phyloP scores from a whole-genome alignment of 345 rosid genomes.

The Sisymbrium irio region DNA sequence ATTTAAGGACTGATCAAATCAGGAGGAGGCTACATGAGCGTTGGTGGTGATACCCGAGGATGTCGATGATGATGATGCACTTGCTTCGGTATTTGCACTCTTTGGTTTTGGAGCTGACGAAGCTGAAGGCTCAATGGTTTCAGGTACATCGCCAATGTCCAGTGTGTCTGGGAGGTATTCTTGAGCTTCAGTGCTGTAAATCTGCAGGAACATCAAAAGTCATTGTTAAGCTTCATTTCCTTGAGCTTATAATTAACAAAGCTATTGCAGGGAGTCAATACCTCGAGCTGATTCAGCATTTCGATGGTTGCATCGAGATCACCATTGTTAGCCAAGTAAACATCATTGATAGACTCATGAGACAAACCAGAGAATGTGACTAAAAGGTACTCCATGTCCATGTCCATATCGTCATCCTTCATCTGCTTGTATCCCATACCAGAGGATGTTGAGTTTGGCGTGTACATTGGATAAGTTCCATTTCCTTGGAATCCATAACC shows the following conservation, averaged over 20 bases:
- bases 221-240: too few relatives aligned
- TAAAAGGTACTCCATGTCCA: slow-evolving; percentile 65
- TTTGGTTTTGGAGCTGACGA: slow-evolving; percentile 49
- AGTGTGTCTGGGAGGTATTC: slow-evolving; percentile 74
- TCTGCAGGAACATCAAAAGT: slow-evolving; percentile 39
- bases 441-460: slow-evolving; percentile 35
- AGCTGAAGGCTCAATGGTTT: slow-evolving; percentile 34
- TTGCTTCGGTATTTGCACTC: slow-evolving; percentile 47
- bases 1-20: slow-evolving; percentile 19
- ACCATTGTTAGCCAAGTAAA: slow-evolving; percentile 63
- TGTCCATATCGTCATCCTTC: slow-evolving; percentile 59
- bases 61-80: slow-evolving; percentile 37
- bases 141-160: slow-evolving; percentile 87
- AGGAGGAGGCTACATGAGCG: slow-evolving; percentile 33
- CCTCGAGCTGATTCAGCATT: slow-evolving; percentile 90
- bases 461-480: slow-evolving; percentile 15
- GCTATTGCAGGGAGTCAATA: slow-evolving; percentile 14
- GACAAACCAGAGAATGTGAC: slow-evolving; percentile 68
- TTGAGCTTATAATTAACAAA: not conserved
- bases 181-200: slow-evolving; percentile 44
- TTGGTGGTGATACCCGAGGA: slow-evolving; percentile 49
- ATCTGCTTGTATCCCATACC: slow-evolving; percentile 39
- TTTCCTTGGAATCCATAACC: slow-evolving; percentile 31
- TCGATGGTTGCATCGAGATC: slow-evolving; percentile 80
- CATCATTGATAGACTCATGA: slow-evolving; percentile 65